A percentile compares a stretch with the other conserved stretches of the same genome.
phyloP scores from a whole-genome alignment of 495 filamentous ascomycete species.

The Chaetomidium leptoderma region DNA sequence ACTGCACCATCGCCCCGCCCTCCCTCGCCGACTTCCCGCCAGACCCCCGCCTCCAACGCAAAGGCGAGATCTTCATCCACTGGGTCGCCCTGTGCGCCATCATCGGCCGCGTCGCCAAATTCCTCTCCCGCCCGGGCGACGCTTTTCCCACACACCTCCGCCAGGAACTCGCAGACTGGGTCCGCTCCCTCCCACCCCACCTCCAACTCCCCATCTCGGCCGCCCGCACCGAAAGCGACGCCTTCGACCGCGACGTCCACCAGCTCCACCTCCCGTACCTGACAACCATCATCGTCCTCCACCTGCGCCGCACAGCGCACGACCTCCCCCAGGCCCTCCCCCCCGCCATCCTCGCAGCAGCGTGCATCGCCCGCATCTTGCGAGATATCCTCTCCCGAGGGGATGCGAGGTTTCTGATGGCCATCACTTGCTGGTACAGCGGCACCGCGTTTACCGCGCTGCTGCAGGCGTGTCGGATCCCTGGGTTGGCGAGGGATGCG shows the following conservation, averaged over 20 bases:
- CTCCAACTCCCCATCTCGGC: conserved; percentile 33
- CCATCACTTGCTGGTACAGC: conserved; percentile 40
- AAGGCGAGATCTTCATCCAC: conserved; percentile 36
- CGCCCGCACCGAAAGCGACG: conserved; percentile 18
- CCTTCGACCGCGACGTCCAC: conserved; percentile 36
- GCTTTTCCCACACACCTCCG: conserved; percentile 25
- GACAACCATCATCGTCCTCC: conserved; percentile 36
- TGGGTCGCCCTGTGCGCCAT: conserved; percentile 36
- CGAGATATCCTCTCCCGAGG: conserved; percentile 34
- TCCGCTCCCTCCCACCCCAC: conserved; percentile 29
- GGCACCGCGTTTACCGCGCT: conserved; percentile 37
- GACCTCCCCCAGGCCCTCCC: conserved; percentile 34
- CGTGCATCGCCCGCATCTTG: conserved; percentile 36
- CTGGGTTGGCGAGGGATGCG: conserved; percentile 27
- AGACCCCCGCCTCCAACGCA: conserved; percentile 16
- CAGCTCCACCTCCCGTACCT: conserved; percentile 39
- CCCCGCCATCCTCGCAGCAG: conserved; percentile 36
- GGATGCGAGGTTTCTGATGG: conserved; percentile 36
- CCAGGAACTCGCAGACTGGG: conserved; percentile 34
- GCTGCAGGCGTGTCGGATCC: conserved; percentile 32
- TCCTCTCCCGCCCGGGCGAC: conserved; percentile 26
- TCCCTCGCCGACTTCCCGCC: conserved; percentile 33
- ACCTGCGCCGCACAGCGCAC: conserved; percentile 30
- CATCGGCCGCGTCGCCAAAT: conserved; percentile 35
- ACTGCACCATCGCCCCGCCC: conserved; percentile 34